Percentiles rank a stretch among this genome's conserved stretches.
Conservation (phyloP, 345 rosid genomes). For the Melastoma malabathricum region DNA sequence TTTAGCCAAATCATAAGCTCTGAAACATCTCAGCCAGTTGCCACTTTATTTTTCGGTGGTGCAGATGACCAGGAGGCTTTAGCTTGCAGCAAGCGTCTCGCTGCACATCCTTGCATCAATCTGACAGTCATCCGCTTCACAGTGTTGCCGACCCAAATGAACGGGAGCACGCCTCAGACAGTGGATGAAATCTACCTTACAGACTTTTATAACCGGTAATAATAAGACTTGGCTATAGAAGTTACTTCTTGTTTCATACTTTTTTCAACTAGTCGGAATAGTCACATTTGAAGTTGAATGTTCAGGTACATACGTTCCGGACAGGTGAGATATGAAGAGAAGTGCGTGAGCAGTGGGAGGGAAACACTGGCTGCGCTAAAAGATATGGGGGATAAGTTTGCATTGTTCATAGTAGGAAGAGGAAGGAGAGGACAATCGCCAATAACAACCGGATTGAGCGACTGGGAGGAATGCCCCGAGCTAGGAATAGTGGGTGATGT, state of each 20-base stretch:
- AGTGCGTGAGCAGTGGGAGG: slow-evolving; percentile 24
- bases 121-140: slow-evolving; percentile 53
- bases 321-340: slow-evolving; percentile 41
- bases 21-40: slow-evolving; percentile 41
- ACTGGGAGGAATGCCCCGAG: slow-evolving; percentile 94
- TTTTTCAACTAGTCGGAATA: background rate
- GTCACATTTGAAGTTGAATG: too few relatives aligned
- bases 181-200: slow-evolving; percentile 43
- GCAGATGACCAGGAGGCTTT: slow-evolving; percentile 88
- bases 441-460: slow-evolving; percentile 51
- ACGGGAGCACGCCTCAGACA: slow-evolving; percentile 21
- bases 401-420: slow-evolving; percentile 58
- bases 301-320: too few relatives aligned
- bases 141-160: background rate
- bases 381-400: slow-evolving; percentile 38
- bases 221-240: background rate
- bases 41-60: slow-evolving; percentile 69
- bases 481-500: slow-evolving; percentile 58
- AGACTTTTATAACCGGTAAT: slow-evolving; percentile 49
- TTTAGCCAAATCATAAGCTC: slow-evolving; percentile 30
- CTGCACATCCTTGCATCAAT: slow-evolving; percentile 26
- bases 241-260: background rate
- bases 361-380: slow-evolving; percentile 35
- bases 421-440: slow-evolving; percentile 28
- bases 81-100: slow-evolving; percentile 49